Base-by-base conservation (phyloP, 768 basidiomycete species). In the Cubamyces sp. region DNA sequence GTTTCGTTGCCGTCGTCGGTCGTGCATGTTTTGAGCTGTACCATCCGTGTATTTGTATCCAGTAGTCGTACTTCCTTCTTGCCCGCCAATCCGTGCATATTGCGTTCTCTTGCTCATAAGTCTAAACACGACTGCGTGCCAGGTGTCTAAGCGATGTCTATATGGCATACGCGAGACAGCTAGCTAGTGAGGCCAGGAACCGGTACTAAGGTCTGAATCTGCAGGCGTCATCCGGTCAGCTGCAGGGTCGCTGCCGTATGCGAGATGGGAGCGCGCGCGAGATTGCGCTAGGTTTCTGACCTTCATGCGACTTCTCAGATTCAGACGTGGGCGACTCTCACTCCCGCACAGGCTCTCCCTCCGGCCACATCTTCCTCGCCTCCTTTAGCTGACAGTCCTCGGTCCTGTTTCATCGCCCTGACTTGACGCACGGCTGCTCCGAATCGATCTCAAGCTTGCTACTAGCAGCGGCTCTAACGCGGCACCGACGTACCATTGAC, bases 21-120 rank as follows among this genome's bases (percentile, higher is more conserved):
- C 47, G 59, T 56, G 57, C 60, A 52, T 60, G 45, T 59, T 60
- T 52, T 61, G 30, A 53, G 46, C 48, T 61, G 57, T 61, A 61
- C 66, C 52, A 54, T 59, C 41, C 40, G 47, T 67, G 66, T 67
- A 67, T 64, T 64, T 67, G 60, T 67, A 67, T 47, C 58, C 51
- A 48, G 54, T 50, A 61, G 48, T 41, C 16, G 45, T 21, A 40
- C 21, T n/a, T 45, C 18, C 54, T 19, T 16, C 40, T 18, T n/a
- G n/a, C 16, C 45, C 5, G 41, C 45, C 23, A 28, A 34, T 9
- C 48, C 50, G 39, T 41, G 34, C 50, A 25, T 57, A 34, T 15
- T 41, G 30, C 43, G 37, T 8, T 37, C n/a, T 21, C 30, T 21
- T 21, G 11, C 15, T 45, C 47, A 34, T 5, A 34, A 34, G 34